phyloP scores from a whole-genome alignment of 495 filamentous ascomycete genomes.

The Penicillium parvum region DNA sequence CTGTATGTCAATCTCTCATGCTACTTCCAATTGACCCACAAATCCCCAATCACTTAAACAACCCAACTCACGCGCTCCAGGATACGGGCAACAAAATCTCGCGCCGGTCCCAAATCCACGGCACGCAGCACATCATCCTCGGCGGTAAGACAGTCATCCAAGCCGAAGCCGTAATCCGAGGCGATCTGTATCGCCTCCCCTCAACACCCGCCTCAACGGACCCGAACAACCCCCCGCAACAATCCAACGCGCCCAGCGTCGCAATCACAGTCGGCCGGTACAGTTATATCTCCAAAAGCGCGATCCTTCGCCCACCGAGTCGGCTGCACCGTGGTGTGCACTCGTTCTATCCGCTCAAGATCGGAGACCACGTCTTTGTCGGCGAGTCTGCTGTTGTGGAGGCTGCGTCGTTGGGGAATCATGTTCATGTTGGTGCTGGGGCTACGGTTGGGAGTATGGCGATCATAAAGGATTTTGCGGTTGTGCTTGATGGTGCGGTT shows the following conservation, averaged over 20 bases:
- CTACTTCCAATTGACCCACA: neutral
- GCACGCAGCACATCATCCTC: constrained; percentile 95
- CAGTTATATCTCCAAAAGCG: constrained; percentile 72
- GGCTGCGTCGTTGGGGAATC: constrained; percentile 71
- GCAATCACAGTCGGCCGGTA: constrained; percentile 85
- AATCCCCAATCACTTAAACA: constrained; percentile 3
- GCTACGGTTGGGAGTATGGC: constrained; percentile 76
- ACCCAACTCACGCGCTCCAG: constrained; percentile 38
- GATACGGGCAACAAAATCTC: constrained; percentile 99
- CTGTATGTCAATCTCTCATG: constrained; percentile 48
- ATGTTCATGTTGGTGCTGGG: constrained; percentile 75
- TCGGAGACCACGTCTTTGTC: constrained; percentile 89
- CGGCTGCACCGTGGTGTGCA: constrained; percentile 54
- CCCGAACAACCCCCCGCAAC: constrained; percentile 15
- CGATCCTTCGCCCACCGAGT: constrained; percentile 71
- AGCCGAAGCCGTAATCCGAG: constrained; percentile 85
- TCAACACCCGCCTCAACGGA: constrained; percentile 27
- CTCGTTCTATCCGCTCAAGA: constrained; percentile 79
- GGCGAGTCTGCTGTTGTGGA: constrained; percentile 69
- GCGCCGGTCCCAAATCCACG: constrained; percentile 81
- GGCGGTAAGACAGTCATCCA: constrained; percentile 93
- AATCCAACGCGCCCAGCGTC: constrained; percentile 31
- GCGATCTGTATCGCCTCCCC: constrained; percentile 66
- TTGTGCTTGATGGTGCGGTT: constrained; percentile 75
- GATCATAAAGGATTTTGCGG: constrained; percentile 86